Conservation (phyloP, 139 green algal species). For the Chlorella sp. region DNA sequence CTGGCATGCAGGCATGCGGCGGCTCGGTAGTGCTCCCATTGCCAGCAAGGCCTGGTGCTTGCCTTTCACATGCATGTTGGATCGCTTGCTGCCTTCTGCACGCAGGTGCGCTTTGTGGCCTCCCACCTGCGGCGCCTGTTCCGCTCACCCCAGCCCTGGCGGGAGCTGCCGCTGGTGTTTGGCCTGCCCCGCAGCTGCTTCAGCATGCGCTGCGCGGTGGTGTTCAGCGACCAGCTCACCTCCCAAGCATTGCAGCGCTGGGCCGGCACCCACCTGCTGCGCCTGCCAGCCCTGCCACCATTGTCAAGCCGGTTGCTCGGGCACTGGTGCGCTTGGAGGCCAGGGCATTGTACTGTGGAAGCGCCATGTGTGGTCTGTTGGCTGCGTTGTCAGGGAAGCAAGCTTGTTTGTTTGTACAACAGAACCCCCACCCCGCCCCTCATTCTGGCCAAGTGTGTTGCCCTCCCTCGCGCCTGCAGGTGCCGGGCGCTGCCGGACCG, state of each 20-base stretch:
- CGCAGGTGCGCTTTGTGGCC: conserved; percentile 19
- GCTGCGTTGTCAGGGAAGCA: no score
- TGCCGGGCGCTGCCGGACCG: neutral
- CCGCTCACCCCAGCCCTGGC: neutral
- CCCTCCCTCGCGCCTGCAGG: neutral
- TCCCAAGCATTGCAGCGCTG: neutral
- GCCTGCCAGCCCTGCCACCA: conserved; percentile 7
- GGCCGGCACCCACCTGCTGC: conserved; percentile 4
- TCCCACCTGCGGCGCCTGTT: conserved; percentile 16
- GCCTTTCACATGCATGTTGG: no score
- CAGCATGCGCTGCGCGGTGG: conserved; percentile 4
- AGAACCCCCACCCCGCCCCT: no score
- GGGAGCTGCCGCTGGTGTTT: conserved; percentile 3
- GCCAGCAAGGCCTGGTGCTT: no score
- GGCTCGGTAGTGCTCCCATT: no score
- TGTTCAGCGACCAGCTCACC: neutral
- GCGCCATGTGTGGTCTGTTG: no score
- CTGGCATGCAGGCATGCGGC: no score
- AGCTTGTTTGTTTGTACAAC: no score
- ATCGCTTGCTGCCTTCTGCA: no score
- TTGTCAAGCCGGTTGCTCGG: neutral
- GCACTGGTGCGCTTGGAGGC: neutral
- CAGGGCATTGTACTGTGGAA: no score
- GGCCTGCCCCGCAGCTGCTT: conserved; percentile 13
- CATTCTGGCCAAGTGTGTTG: no score